phyloP scores from a whole-genome alignment of 2,329 filamentous ascomycete species.

The Beauveria medogensis region DNA sequence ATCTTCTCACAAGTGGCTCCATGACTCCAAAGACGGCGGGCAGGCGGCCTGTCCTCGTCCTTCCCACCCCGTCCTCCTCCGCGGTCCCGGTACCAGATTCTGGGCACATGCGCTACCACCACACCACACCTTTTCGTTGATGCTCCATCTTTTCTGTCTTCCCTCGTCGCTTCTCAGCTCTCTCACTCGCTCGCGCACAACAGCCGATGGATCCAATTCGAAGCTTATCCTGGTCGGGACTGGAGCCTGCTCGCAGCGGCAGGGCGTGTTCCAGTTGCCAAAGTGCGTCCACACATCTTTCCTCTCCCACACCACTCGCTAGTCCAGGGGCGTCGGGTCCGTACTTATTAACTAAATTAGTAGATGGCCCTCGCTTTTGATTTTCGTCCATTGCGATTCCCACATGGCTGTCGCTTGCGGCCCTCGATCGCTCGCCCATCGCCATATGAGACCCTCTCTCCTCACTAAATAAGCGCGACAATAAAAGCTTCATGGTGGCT shows the following conservation, averaged over 20 bases:
- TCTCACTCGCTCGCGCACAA: neutral
- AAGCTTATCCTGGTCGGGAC: slow-evolving; percentile 3
- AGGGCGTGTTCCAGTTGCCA: neutral
- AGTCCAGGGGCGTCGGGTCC: slow-evolving; percentile 6
- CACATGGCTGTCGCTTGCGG: neutral
- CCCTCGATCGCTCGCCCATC: neutral
- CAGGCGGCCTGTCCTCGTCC: neutral
- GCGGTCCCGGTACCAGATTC: slow-evolving; percentile 3
- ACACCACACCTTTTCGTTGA: neutral
- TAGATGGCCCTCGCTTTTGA: neutral
- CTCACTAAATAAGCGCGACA: no score
- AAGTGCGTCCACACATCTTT: neutral
- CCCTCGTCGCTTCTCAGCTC: neutral
- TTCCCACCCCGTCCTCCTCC: neutral
- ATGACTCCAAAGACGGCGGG: neutral
- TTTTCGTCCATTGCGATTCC: neutral
- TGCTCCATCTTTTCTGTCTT: neutral
- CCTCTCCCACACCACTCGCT: neutral
- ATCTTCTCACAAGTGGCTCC: no score
- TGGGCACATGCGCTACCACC: slow-evolving; percentile 4
- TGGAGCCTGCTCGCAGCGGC: neutral
- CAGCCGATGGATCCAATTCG: neutral
- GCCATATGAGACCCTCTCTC: no score
- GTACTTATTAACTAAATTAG: neutral
- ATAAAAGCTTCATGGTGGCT: no score